Evolutionary conservation across 2,329 filamentous ascomycete genomes (phyloP), one percentile per base, ranked within the genome.

Genomic region (Neurospora sp.): DNA sequence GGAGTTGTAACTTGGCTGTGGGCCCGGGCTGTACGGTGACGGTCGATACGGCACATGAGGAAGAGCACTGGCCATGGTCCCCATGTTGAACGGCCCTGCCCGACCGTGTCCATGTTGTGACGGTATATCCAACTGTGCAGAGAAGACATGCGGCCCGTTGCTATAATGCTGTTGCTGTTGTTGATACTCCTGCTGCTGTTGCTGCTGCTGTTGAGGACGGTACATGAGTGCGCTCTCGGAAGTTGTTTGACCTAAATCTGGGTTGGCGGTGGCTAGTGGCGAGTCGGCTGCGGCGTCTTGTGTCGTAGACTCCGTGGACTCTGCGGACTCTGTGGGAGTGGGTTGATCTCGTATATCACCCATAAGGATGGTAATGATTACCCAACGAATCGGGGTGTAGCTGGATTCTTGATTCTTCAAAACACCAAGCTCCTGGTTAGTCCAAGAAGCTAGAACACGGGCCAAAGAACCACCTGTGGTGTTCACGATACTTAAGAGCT

Each of bases 51-150:
- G 76, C 33, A 77, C 71, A 40, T 80, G 79, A 0, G 84, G 84
- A 38, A 86, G 77, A 67, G 82, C 76, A 72, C 78, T 81, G 38
- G 78, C 77, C 79, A 87, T 81, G 17, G 78, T 72, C 23, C 74
- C 77, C 84, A 86, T 85, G 73, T 83, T 84, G 76, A 84, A 87
- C 8, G 80, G 77, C 4, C 79, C 78, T 39, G 76, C 73, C 52
- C 78, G 78, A 28, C 68, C 70, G 39, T 74, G 73, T 15, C 73
- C 77, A 72, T 79, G 80, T 36, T 73, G 67, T 67, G 78, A 76
- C 66, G 77, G 73, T 79, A 83, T 82, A 69, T 83, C 81, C 72
- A 82, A 78, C 69, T 84, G 83, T 38, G 78, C 75, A 19, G 79
- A 77, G 72, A 82, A 83, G 3, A 79, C 75, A 76, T 82, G 79